These are phyloP conservation scores for Penicillium atrosanguineum DNA, from an alignment of 495 filamentous ascomycete genomes.

Conservation along the genomic window DNA sequence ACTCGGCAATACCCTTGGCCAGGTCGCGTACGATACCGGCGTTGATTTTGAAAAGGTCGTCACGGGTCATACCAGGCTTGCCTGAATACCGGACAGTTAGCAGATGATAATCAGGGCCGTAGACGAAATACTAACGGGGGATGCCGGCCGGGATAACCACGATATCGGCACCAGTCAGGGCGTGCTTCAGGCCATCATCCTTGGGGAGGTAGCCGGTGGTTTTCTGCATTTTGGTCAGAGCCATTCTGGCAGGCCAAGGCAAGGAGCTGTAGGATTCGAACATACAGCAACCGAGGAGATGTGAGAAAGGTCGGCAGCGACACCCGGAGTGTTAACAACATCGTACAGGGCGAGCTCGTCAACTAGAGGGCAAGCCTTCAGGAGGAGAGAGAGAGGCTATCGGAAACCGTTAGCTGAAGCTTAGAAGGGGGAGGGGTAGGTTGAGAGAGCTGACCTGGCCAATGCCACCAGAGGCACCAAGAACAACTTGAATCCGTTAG, in stretches of 20 bases:
- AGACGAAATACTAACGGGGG: slow-evolving; percentile 67
- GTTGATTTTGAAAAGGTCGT: slow-evolving; percentile 98
- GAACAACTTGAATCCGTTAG: slow-evolving; percentile 64
- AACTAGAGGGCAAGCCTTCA: slow-evolving; percentile 82
- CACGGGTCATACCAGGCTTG: slow-evolving; percentile 99
- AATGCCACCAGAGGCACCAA: slow-evolving; percentile 96
- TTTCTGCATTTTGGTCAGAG: slow-evolving; percentile 58
- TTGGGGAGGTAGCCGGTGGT: slow-evolving; percentile 84
- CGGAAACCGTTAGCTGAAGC: slow-evolving; percentile 7
- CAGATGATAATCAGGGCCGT: neutral
- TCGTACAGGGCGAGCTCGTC: slow-evolving; percentile 95
- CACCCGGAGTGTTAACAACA: slow-evolving; percentile 97
- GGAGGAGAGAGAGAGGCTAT: slow-evolving; percentile 90
- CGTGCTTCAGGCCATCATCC: slow-evolving; percentile 84
- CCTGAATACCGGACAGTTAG: slow-evolving; percentile 50
- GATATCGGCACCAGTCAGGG: slow-evolving; percentile 88
- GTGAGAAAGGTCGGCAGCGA: slow-evolving; percentile 92
- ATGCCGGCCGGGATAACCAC: slow-evolving; percentile 97
- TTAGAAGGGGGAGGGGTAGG: neutral
- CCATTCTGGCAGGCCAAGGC: neutral
- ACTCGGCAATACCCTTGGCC: slow-evolving; percentile 79
- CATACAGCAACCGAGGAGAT: slow-evolving; percentile 88
- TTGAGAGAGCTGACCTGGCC: slow-evolving; percentile 67
- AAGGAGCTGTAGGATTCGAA: neutral
- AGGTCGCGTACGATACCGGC: slow-evolving; percentile 90